Percentiles rank a stretch among this genome's conserved stretches.
Evolutionary conservation across 177 flowering plant species (phyloP).

Genomic region (Vitis hybrid): DNA sequence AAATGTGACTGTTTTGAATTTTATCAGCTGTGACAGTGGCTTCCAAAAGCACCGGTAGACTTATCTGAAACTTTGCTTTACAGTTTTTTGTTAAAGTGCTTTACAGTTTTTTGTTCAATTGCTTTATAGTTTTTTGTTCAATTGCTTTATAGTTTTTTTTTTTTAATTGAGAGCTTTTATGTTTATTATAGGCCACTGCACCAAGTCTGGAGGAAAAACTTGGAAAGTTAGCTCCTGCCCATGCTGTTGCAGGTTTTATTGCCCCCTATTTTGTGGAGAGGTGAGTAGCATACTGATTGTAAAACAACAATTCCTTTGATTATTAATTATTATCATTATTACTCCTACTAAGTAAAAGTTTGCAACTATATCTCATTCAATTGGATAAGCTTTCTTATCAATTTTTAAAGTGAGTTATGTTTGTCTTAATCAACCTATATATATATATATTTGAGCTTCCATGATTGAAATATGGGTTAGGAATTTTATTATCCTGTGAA

Average conservation of each 20-base stretch:
- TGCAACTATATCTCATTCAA: no score
- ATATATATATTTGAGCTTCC: neutral
- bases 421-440: neutral
- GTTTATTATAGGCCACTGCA: constrained; percentile 72
- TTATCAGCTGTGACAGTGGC: no score
- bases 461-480: neutral
- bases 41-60: neutral
- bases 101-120: neutral
- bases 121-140: neutral
- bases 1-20: no score
- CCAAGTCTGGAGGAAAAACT: constrained; percentile 81
- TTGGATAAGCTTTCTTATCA: neutral
- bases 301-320: neutral
- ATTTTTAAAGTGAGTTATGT: neutral
- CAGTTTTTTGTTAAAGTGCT: neutral
- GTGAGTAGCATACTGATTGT: constrained; percentile 32
- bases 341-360: no score
- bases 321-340: neutral
- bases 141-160: neutral
- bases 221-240: constrained; percentile 90
- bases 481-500: neutral
- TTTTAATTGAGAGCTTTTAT: neutral
- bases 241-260: constrained; percentile 77
- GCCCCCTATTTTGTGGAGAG: constrained; percentile 83
- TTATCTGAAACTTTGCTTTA: neutral